A percentile compares a stretch with the other conserved stretches of the same genome.
Evolutionary conservation across 1,139 yeast genomes (phyloP).

Genomic region (Debaryomycetaceae sp.): DNA sequence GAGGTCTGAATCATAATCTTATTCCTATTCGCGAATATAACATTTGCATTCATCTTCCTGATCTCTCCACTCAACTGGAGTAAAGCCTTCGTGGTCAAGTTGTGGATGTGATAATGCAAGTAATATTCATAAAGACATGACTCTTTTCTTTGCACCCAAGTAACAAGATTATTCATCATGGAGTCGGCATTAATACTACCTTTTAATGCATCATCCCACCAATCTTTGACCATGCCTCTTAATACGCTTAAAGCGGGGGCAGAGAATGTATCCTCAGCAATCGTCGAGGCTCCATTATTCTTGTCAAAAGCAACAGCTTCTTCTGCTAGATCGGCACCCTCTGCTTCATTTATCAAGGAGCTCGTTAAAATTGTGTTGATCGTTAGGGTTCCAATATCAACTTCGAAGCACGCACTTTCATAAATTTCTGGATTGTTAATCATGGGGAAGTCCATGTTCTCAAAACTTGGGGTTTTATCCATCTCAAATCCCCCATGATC

Average conservation of each 20-base stretch:
- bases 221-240: slow-evolving; percentile 71
- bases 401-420: slow-evolving; percentile 73
- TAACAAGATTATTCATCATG: slow-evolving; percentile 75
- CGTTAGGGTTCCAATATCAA: slow-evolving; percentile 73
- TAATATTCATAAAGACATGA: slow-evolving; percentile 75
- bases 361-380: slow-evolving; percentile 87
- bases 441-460: slow-evolving; percentile 64
- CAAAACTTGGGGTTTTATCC: slow-evolving; percentile 53
- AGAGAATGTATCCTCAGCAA: slow-evolving; percentile 79
- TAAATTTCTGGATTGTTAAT: slow-evolving; percentile 81
- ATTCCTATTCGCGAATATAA: slow-evolving; percentile 79
- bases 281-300: slow-evolving; percentile 49
- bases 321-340: slow-evolving; percentile 77
- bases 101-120: slow-evolving; percentile 83
- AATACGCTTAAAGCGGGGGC: slow-evolving; percentile 69
- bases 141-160: slow-evolving; percentile 81
- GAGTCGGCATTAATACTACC: slow-evolving; percentile 76
- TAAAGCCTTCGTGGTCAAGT: slow-evolving; percentile 78
- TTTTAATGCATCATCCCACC: slow-evolving; percentile 92
- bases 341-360: slow-evolving; percentile 81
- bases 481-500: slow-evolving; percentile 84
- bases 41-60: slow-evolving; percentile 68
- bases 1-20: slow-evolving; percentile 71
- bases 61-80: slow-evolving; percentile 82
- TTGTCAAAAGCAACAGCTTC: slow-evolving; percentile 39